These are phyloP conservation scores for Xylariaceae sp. DNA, from an alignment of 2,329 filamentous ascomycete species.

Conservation along the genomic window DNA sequence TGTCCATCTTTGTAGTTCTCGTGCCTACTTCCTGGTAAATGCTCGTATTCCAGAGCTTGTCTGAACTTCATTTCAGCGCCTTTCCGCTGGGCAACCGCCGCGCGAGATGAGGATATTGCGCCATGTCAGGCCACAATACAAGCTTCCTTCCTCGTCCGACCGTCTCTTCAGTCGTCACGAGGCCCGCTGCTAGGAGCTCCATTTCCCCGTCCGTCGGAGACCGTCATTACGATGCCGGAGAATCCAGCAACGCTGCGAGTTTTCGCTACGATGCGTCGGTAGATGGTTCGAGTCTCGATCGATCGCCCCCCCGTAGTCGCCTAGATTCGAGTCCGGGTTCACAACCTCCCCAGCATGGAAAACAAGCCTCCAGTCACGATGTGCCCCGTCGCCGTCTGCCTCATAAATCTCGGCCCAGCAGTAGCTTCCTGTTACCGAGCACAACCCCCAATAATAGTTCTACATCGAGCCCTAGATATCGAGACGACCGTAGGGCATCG, in stretches of 20 bases:
- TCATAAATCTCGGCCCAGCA: slow-evolving; percentile 41
- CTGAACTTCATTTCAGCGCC: neutral
- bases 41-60: neutral
- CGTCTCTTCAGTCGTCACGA: slow-evolving; percentile 12
- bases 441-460: slow-evolving; percentile 29
- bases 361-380: slow-evolving; percentile 18
- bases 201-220: slow-evolving; percentile 30
- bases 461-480: slow-evolving; percentile 14
- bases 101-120: slow-evolving; percentile 15
- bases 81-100: slow-evolving; percentile 3
- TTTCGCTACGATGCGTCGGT: slow-evolving; percentile 19
- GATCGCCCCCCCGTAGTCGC: slow-evolving; percentile 14
- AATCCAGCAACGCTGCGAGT: slow-evolving; percentile 38
- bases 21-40: neutral
- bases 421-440: slow-evolving; percentile 48
- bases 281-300: slow-evolving; percentile 15
- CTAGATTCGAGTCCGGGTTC: slow-evolving; percentile 14
- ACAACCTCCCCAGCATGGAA: slow-evolving; percentile 15
- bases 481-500: slow-evolving; percentile 28
- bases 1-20: neutral
- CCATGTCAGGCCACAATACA: slow-evolving; percentile 30
- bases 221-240: slow-evolving; percentile 38
- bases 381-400: slow-evolving; percentile 25
- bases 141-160: slow-evolving; percentile 24
- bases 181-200: slow-evolving; percentile 22